phyloP scores from a whole-genome alignment of 2,329 filamentous ascomycete genomes.

The Botryotinia narcissicola region DNA sequence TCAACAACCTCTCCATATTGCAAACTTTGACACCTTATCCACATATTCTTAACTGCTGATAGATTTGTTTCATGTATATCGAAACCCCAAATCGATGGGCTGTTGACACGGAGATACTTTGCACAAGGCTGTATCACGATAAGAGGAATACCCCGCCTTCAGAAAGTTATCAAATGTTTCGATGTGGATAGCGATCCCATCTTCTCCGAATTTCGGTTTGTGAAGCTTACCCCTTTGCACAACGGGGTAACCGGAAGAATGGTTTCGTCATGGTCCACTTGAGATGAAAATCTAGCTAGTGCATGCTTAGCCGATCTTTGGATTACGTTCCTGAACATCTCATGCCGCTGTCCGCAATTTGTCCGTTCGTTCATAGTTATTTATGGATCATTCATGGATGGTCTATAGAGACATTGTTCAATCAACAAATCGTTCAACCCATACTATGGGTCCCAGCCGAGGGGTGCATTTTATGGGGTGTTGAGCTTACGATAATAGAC shows the following conservation, averaged over 20 bases:
- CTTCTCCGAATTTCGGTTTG: not conserved
- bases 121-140: not conserved
- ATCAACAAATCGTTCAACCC: not conserved
- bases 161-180: not conserved
- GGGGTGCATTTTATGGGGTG: not conserved
- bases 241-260: not conserved
- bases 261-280: slow-evolving; percentile 4
- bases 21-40: not conserved
- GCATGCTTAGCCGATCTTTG: not conserved
- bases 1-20: not conserved
- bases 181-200: not conserved
- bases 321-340: slow-evolving; percentile 19
- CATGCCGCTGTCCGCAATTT: not conserved
- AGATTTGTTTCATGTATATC: not conserved
- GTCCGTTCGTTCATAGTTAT: not conserved
- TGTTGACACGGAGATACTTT: not conserved
- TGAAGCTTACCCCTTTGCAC: not conserved
- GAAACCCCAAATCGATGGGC: not conserved
- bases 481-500: not conserved
- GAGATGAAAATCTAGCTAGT: not conserved
- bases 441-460: not conserved
- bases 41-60: not conserved
- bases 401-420: not conserved
- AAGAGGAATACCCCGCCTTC: not conserved
- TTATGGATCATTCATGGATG: slow-evolving; percentile 1